Evolutionary conservation across 352 stramenopile genomes (phyloP).

Genomic region (Phytopythium litorale): DNA sequence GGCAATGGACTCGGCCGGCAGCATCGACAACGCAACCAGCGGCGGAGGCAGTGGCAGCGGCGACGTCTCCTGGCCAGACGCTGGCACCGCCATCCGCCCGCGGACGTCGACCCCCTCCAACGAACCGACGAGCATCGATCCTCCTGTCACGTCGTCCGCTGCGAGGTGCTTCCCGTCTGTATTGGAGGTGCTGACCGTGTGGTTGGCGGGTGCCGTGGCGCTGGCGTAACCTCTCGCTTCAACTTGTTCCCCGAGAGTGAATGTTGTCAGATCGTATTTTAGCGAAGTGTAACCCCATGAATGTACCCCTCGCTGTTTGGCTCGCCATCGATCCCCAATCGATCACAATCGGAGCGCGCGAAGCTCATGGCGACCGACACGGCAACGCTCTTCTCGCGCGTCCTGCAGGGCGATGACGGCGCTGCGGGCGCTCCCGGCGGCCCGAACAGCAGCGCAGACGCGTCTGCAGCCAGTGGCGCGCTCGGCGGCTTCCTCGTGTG

Average conservation of each 20-base stretch:
- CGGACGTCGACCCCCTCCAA: background rate
- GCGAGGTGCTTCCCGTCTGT: background rate
- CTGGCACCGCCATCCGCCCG: background rate
- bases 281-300: background rate
- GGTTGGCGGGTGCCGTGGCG: background rate
- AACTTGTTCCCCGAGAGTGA: background rate
- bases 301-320: background rate
- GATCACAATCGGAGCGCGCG: background rate
- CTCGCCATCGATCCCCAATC: background rate
- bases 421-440: background rate
- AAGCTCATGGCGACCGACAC: constrained; percentile 5
- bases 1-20: background rate
- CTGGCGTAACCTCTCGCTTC: background rate
- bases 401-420: constrained; percentile 18
- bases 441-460: background rate
- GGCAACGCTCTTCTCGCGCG: constrained; percentile 39
- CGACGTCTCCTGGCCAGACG: background rate
- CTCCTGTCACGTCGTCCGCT: background rate
- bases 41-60: background rate
- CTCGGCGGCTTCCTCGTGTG: constrained; percentile 78
- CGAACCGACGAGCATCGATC: background rate
- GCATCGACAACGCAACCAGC: background rate
- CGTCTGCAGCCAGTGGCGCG: constrained; percentile 3
- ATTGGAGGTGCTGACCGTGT: background rate
- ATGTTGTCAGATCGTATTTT: constrained; percentile 1